Conservation (phyloP, 306 rosid genomes). For the Sphenostylis stenocarpa region DNA sequence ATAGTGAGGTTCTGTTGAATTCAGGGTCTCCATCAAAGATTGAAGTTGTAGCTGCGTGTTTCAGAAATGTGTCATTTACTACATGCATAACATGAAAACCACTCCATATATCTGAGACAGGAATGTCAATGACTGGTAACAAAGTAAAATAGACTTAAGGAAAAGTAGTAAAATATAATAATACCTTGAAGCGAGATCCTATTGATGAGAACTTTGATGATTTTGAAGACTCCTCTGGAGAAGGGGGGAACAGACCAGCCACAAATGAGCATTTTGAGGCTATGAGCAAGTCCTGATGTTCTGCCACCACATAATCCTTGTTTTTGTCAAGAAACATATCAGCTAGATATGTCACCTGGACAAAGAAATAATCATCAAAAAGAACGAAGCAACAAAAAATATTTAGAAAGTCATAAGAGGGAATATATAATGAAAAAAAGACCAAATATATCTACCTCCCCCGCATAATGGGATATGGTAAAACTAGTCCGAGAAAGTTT, state of each 20-base stretch:
- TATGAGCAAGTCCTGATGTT: constrained; percentile 87
- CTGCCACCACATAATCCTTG: constrained; percentile 99
- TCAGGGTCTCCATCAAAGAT: constrained; percentile 98
- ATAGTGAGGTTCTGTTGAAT: constrained; percentile 96
- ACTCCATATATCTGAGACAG: constrained; percentile 18
- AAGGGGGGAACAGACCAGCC: constrained; percentile 86
- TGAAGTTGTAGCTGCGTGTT: constrained; percentile 95
- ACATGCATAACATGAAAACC: constrained; percentile 24
- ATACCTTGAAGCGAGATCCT: constrained; percentile 97
- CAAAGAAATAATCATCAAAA: constrained; percentile 29
- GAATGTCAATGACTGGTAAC: not conserved
- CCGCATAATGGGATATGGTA: constrained; percentile 92
- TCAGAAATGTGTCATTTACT: constrained; percentile 29
- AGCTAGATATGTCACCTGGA: constrained; percentile 87
- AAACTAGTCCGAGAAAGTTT: constrained; percentile 98
- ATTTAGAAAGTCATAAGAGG: not conserved
- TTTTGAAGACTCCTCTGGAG: constrained; percentile 89
- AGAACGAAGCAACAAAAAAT: constrained; percentile 21
- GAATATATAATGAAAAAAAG: constrained; percentile 28
- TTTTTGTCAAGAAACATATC: constrained; percentile 96
- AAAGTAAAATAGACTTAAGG: constrained; percentile 5
- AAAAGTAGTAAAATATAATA: constrained; percentile 1
- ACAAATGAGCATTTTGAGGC: constrained; percentile 87
- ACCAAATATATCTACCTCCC: constrained; percentile 71
- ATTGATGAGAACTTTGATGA: constrained; percentile 95